Conservation (phyloP, 805 yeast species). For the Candida incommunis region DNA sequence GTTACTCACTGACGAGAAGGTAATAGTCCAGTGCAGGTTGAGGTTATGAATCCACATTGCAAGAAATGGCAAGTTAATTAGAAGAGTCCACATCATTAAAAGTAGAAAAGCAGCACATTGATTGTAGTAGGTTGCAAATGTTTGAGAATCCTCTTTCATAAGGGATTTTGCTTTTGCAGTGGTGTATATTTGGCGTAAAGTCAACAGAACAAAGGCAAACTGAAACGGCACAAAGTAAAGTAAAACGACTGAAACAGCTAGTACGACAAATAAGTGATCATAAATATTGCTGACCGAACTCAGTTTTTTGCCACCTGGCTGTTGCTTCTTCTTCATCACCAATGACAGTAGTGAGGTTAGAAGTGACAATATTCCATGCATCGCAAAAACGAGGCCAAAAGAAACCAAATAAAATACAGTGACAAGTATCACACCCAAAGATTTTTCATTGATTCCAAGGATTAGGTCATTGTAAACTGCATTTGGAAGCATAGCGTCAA, state of each 20-base stretch:
- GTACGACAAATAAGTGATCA: neutral
- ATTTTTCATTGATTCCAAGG: conserved; percentile 2
- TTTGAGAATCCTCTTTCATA: neutral
- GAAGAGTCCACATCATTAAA: conserved; percentile 64
- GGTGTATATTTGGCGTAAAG: conserved; percentile 35
- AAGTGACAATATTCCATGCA: neutral
- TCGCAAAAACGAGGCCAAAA: conserved; percentile 1
- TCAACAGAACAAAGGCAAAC: conserved; percentile 51
- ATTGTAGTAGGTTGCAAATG: conserved; percentile 27
- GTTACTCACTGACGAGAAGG: conserved; percentile 80
- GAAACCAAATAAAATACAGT: conserved; percentile 3
- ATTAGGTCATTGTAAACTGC: conserved; percentile 5
- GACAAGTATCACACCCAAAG: conserved; percentile 2
- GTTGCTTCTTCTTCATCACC: neutral
- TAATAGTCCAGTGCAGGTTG: conserved; percentile 64
- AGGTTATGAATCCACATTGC: conserved; percentile 74
- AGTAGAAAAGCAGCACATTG: conserved; percentile 50
- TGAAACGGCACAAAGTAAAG: conserved; percentile 68
- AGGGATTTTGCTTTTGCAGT: neutral
- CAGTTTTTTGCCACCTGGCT: neutral
- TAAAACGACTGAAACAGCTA: conserved; percentile 30
- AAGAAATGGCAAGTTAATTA: conserved; percentile 63
- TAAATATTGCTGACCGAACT: neutral
- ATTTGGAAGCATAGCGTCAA: neutral
- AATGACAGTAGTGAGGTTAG: neutral